Base-by-base conservation (phyloP, 2,329 filamentous ascomycete species). In the Colletotrichum salicis region DNA sequence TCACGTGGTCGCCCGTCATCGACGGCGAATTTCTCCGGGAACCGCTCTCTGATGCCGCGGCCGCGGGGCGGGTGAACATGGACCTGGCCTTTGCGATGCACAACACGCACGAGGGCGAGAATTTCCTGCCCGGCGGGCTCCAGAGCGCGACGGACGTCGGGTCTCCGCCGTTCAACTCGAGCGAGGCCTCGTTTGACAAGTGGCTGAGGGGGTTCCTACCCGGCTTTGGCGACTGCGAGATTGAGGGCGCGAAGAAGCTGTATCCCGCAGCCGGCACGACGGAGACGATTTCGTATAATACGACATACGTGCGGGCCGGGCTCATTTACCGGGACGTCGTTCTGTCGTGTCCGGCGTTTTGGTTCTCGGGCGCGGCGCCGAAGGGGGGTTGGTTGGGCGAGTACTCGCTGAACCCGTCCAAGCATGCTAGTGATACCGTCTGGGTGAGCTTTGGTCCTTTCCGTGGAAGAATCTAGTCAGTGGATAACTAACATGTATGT, bases 61-160 rank as follows among this genome's bases (percentile, higher is more conserved):
- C 75, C 0, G 77, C 76, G 4, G 79, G 80, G 0, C 62, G 74
- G 4, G 78, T 89, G 10, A 85, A 88, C 64, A 83, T 84, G 2
- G 82, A 86, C 2, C 77, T 80, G 10, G 83, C 85, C 0, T 87
- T 86, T 73, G 83, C 84, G n/a, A 87, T 86, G 82, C 91, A 91
- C 77, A 92, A 92, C 76, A 84, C 86, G 0, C 87, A 90, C 76
- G 90, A 92, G 78, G 89, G 90, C 27, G 86, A 91, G 77, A 89
- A 88, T 73, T 92, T 92, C 75, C 81, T 90, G 27, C 88, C 88
- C 0, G 77, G 84, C 0, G 86, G 85, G 0, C 80, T 91, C 1
- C 76, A 80, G 22, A 80, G 79, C 59, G 71, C 73, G 0, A 74
- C 76, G 0, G 78, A 79, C 7, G 76, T 77, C 0, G 80, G 80